These are phyloP conservation scores for Ascodesmis nigricans DNA, from an alignment of 495 filamentous ascomycete species.

Conservation along the genomic window DNA sequence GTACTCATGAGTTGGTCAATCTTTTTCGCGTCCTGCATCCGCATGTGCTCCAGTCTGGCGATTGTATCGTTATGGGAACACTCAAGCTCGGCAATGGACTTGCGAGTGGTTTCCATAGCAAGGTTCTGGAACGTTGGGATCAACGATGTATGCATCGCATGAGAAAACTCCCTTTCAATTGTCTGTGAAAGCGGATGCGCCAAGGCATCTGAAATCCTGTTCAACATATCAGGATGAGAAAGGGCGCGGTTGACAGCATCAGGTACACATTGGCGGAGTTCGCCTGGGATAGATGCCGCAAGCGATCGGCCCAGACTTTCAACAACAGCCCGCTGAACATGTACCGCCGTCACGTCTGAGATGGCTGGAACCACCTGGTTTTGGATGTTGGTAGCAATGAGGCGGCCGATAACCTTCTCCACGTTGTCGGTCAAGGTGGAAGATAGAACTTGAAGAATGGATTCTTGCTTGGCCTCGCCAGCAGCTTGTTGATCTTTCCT, in stretches of 20 bases:
- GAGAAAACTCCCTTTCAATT: constrained; percentile 44
- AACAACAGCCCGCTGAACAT: constrained; percentile 40
- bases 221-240: constrained; percentile 44
- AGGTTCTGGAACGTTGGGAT: constrained; percentile 40
- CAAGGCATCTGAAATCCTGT: constrained; percentile 47
- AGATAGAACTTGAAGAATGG: constrained; percentile 67
- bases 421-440: constrained; percentile 76
- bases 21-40: constrained; percentile 46
- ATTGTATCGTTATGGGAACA: constrained; percentile 39
- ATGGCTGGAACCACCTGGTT: constrained; percentile 33
- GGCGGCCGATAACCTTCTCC: constrained; percentile 49
- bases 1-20: constrained; percentile 61
- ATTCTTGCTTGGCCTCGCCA: constrained; percentile 43
- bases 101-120: constrained; percentile 34
- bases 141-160: constrained; percentile 37
- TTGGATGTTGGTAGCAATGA: constrained; percentile 46
- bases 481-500: constrained; percentile 41
- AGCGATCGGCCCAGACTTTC: constrained; percentile 26
- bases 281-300: constrained; percentile 27
- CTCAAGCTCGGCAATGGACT: constrained; percentile 42
- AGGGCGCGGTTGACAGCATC: constrained; percentile 37
- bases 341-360: constrained; percentile 28
- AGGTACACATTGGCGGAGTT: constrained; percentile 34
- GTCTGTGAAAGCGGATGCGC: constrained; percentile 38
- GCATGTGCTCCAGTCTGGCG: constrained; percentile 43